Evolutionary conservation across 2,329 filamentous ascomycete genomes (phyloP).

Genomic region (Calonectria pauciramosa): DNA sequence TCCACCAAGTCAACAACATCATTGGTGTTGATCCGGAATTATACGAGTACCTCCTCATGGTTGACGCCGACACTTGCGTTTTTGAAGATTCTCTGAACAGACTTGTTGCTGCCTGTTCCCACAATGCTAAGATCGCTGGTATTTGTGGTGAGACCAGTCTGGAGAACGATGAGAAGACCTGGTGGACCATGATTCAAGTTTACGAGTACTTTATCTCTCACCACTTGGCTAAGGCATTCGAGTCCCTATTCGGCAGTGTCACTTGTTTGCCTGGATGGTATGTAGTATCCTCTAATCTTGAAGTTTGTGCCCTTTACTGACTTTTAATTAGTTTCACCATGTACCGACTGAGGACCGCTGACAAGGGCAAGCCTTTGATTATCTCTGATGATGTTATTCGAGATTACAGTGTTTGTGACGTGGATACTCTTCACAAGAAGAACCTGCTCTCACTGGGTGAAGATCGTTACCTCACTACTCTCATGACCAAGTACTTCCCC

Average conservation of each 20-base stretch:
- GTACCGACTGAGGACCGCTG: slow-evolving; percentile 95
- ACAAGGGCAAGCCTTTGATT: slow-evolving; percentile 94
- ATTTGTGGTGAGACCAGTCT: slow-evolving; percentile 98
- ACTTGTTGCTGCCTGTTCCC: slow-evolving; percentile 90
- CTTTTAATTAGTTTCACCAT: slow-evolving; percentile 87
- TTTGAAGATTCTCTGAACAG: slow-evolving; percentile 92
- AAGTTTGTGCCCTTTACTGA: slow-evolving; percentile 33
- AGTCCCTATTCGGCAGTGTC: slow-evolving; percentile 96
- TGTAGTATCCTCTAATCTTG: slow-evolving; percentile 54
- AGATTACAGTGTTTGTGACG: slow-evolving; percentile 89
- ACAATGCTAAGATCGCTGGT: slow-evolving; percentile 95
- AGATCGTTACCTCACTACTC: slow-evolving; percentile 95
- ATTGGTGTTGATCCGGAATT: slow-evolving; percentile 98
- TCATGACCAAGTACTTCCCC: slow-evolving; percentile 99
- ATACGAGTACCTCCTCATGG: slow-evolving; percentile 97
- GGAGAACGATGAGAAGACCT: slow-evolving; percentile 93
- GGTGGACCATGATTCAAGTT: slow-evolving; percentile 99
- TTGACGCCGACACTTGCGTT: slow-evolving; percentile 97
- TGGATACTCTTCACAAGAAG: slow-evolving; percentile 98
- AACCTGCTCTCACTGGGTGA: slow-evolving; percentile 94
- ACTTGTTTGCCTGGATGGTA: slow-evolving; percentile 99
- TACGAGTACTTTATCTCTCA: slow-evolving; percentile 99
- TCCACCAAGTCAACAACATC: slow-evolving; percentile 99
- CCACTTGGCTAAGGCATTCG: slow-evolving; percentile 95
- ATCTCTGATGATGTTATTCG: slow-evolving; percentile 89